Conservation (phyloP, 2,329 filamentous ascomycete species). For the Rhynchosporium graminicola region DNA sequence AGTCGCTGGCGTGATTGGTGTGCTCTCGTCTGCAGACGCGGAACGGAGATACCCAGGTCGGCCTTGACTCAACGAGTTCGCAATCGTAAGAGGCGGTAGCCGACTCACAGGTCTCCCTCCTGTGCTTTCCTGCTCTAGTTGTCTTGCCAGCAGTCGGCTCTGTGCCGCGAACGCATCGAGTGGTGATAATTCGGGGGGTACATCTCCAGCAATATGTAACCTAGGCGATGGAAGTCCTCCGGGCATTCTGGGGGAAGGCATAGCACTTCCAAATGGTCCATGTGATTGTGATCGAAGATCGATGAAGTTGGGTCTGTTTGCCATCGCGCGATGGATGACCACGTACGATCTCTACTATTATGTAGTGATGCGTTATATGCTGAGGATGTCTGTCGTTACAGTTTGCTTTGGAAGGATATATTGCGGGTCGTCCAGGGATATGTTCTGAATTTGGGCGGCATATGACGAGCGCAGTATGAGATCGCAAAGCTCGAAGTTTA, state of each 20-base stretch:
- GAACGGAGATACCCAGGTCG: slow-evolving; percentile 82
- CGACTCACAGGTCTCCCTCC: slow-evolving; percentile 80
- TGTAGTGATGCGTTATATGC: not conserved
- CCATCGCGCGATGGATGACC: slow-evolving; percentile 31
- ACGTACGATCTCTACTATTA: not conserved
- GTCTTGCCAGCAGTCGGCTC: slow-evolving; percentile 81
- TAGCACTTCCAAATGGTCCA: slow-evolving; percentile 30
- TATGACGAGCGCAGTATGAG: slow-evolving; percentile 3
- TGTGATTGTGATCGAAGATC: slow-evolving; percentile 39
- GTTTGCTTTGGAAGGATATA: slow-evolving; percentile 2
- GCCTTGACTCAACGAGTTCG: slow-evolving; percentile 76
- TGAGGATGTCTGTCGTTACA: slow-evolving; percentile 2
- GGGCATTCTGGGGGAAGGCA: slow-evolving; percentile 31
- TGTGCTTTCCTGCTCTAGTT: slow-evolving; percentile 77
- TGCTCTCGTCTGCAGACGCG: slow-evolving; percentile 59
- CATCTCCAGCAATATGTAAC: slow-evolving; percentile 74
- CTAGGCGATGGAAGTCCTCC: slow-evolving; percentile 59
- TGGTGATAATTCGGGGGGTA: slow-evolving; percentile 87
- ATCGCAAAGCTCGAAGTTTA: slow-evolving; percentile 10
- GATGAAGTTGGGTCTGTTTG: slow-evolving; percentile 37
- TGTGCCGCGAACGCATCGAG: slow-evolving; percentile 94
- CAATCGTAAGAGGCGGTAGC: slow-evolving; percentile 78
- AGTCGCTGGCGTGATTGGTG: slow-evolving; percentile 37
- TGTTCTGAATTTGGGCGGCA: not conserved
- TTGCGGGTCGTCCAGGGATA: slow-evolving; percentile 5